Conservation (phyloP, 257 asterid genomes). For the Thymus mandschuricus region DNA sequence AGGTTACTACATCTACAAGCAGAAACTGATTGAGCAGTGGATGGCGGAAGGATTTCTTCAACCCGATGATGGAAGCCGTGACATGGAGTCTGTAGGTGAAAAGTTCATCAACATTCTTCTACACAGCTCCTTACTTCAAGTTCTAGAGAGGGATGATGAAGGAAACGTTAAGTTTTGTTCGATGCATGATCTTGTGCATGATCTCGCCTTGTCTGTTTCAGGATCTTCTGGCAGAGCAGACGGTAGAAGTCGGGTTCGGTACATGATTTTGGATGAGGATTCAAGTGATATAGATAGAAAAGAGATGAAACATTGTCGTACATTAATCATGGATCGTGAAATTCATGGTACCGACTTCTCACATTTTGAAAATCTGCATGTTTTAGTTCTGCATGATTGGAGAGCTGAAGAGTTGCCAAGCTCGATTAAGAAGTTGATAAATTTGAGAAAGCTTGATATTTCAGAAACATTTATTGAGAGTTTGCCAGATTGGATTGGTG, state of each 20-base stretch:
- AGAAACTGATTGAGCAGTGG: background rate
- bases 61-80: background rate
- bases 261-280: no score
- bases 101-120: background rate
- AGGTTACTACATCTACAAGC: background rate
- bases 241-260: background rate
- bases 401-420: background rate
- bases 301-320: background rate
- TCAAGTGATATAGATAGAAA: background rate
- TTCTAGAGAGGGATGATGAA: background rate
- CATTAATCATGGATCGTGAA: background rate
- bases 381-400: no score
- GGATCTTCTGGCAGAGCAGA: background rate
- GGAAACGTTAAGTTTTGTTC: background rate
- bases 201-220: background rate
- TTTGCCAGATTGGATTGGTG: background rate
- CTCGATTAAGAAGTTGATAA: background rate
- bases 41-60: slow-evolving; percentile 3
- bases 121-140: background rate
- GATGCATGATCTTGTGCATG: slow-evolving; percentile 2
- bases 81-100: background rate
- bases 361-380: background rate
- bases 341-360: background rate
- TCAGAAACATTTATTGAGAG: background rate
- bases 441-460: slow-evolving; percentile 1